Evolutionary conservation across 805 yeast species (phyloP).

Genomic region (Tetrapisispora nanseiensis): DNA sequence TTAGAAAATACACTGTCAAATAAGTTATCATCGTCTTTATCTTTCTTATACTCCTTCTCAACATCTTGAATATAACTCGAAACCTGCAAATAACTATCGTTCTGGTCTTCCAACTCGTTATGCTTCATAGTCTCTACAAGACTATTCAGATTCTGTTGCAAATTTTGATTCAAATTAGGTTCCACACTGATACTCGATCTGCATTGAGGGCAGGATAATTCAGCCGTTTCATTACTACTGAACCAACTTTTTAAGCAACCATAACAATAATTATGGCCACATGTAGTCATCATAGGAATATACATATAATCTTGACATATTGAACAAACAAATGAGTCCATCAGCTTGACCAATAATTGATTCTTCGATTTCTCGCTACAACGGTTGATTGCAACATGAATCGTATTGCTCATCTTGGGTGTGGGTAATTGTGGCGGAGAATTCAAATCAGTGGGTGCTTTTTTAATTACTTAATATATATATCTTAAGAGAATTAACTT

Average conservation of each 20-base stretch:
- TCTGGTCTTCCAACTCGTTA: neutral
- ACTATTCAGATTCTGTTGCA: constrained; percentile 38
- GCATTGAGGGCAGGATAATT: constrained; percentile 61
- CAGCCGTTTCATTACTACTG: constrained; percentile 29
- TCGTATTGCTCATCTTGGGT: constrained; percentile 1
- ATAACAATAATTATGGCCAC: constrained; percentile 74
- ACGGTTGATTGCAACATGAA: constrained; percentile 4
- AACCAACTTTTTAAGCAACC: constrained; percentile 58
- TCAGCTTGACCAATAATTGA: constrained; percentile 11
- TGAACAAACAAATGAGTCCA: constrained; percentile 38
- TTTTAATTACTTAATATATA: neutral
- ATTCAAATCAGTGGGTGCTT: neutral
- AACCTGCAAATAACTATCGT: neutral
- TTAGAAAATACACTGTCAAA: constrained; percentile 44
- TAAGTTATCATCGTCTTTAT: constrained; percentile 27
- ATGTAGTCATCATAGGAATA: constrained; percentile 50
- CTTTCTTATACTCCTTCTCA: constrained; percentile 9
- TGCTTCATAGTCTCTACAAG: constrained; percentile 32
- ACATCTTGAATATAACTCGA: neutral
- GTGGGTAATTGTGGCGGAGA: too few species aligned
- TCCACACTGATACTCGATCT: constrained; percentile 37
- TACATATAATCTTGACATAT: constrained; percentile 63
- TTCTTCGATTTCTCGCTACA: constrained; percentile 10
- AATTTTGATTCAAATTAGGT: constrained; percentile 45
- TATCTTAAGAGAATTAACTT: too few species aligned